These are phyloP conservation scores for Fusarium foetens DNA, from an alignment of 2,329 filamentous ascomycete genomes.

Conservation along the genomic window DNA sequence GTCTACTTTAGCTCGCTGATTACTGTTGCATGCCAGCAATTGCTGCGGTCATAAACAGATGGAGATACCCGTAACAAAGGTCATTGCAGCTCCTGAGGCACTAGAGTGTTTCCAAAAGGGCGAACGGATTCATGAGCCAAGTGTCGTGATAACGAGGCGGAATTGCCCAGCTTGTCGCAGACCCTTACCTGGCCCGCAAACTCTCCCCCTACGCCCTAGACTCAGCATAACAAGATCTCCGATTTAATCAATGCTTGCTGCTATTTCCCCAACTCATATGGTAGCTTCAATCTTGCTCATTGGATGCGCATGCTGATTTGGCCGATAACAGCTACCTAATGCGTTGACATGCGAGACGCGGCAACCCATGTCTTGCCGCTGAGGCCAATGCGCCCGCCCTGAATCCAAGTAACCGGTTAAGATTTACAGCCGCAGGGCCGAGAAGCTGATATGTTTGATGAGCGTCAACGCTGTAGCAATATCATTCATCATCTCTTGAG, in stretches of 20 bases:
- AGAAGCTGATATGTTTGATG: conserved; percentile 4
- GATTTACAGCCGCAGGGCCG: conserved; percentile 12
- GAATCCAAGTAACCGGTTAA: conserved; percentile 37
- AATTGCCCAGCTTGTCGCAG: conserved; percentile 19
- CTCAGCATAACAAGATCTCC: conserved; percentile 22
- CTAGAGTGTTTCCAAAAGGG: conserved; percentile 17
- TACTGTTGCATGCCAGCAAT: not conserved
- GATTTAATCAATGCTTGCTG: conserved; percentile 16
- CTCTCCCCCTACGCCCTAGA: conserved; percentile 30
- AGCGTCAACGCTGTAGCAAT: not conserved
- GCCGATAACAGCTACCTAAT: conserved; percentile 18
- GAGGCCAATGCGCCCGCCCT: conserved; percentile 37
- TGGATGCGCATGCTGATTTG: conserved; percentile 16
- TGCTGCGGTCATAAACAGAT: not conserved
- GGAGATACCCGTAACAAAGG: conserved; percentile 2
- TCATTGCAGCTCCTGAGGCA: conserved; percentile 14
- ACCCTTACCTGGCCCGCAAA: conserved; percentile 10
- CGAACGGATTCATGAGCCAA: conserved; percentile 2
- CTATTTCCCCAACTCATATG: conserved; percentile 10
- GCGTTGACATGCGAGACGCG: conserved; percentile 28
- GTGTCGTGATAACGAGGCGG: conserved; percentile 3
- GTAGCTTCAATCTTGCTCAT: conserved; percentile 2
- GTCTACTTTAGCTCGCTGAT: not conserved
- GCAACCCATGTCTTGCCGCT: conserved; percentile 29
- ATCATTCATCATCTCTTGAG: not conserved